A percentile compares a stretch with the other conserved stretches of the same genome.
phyloP scores from a whole-genome alignment of 768 basidiomycete genomes.

The Phaffia tasmanica region DNA sequence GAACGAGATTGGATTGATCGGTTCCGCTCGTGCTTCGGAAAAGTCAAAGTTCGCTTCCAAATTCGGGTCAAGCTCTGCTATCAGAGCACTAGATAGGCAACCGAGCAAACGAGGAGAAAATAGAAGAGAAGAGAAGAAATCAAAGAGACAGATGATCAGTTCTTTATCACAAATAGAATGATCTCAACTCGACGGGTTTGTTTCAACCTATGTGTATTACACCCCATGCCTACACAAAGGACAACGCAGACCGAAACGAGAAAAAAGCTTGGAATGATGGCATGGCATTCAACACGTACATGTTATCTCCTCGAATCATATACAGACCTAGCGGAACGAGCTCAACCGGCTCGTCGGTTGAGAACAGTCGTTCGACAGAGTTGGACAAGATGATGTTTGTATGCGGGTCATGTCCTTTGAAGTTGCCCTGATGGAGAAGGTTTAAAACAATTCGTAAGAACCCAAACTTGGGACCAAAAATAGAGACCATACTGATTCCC shows the following conservation, averaged over 20 bases:
- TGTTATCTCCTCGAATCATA: conserved; percentile 96
- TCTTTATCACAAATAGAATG: not conserved
- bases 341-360: conserved; percentile 80
- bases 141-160: not conserved
- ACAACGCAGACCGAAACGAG: not conserved
- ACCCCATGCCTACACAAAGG: not conserved
- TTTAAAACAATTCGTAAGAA: conserved; percentile 3
- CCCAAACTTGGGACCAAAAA: not conserved
- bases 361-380: conserved; percentile 85
- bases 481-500: not conserved
- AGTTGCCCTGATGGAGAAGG: conserved; percentile 53
- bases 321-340: conserved; percentile 90
- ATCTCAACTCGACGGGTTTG: no score
- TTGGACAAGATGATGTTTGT: conserved; percentile 92
- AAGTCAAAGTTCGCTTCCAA: conserved; percentile 76
- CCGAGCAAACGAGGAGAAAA: not conserved
- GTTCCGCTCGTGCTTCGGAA: conserved; percentile 70
- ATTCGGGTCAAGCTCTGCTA: conserved; percentile 47
- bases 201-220: no score
- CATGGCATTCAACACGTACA: conserved; percentile 55
- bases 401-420: conserved; percentile 89
- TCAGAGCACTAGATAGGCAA: conserved; percentile 35
- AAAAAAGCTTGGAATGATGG: not conserved
- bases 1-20: conserved; percentile 42
- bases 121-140: not conserved